Base-by-base conservation (phyloP, 768 basidiomycete species). In the Pulveroboletus sp. region DNA sequence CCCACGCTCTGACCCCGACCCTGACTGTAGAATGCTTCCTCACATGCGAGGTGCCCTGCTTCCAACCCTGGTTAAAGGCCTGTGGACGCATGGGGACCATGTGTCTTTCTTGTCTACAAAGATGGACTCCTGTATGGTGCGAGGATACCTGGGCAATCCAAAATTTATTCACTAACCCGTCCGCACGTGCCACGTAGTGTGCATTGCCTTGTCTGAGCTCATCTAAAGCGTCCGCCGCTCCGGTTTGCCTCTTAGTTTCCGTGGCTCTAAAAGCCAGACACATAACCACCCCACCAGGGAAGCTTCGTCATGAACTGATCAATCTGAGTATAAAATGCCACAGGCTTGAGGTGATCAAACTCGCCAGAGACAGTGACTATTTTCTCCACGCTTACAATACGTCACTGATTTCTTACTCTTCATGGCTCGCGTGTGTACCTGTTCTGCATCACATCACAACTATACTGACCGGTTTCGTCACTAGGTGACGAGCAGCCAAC, bases 141-240 rank as follows among this genome's bases (percentile, higher is more conserved):
- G 23, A 54, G 55, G 22, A 55, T 57, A 13, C 41, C 44, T 26
- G 64, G 64, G 39, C 67, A 68, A 13, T 55, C 27, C 9, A 29
- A 29, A 9, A 67, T 67, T 47, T 19, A 24, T 27, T 19, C 43
- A 14, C 19, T 20, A 16, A 19, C 59, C 14, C 47, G 20, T 26
- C 48, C 29, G 27, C 31, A 7, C 11, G 23, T 29, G 39, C n/a
- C 61, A 82, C 84, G 76, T 53, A 74, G 76, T 43, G 78, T 77
- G 73, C 76, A 85, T 63, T 86, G 85, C 3, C 83, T 84, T 19
- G 61, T 57, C 58, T 74, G 61, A n/a, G 77, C 77, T 50, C 84
- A 86, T 49, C 80, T 81, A 58, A 71, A 84, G 56, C 82, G 63
- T 10, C 51, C 55, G 13, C 56, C 56, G 12, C 27, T 24, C 6